These are phyloP conservation scores for Dendrobium nobile DNA, from an alignment of 106 monocot species.

Conservation along the genomic window DNA sequence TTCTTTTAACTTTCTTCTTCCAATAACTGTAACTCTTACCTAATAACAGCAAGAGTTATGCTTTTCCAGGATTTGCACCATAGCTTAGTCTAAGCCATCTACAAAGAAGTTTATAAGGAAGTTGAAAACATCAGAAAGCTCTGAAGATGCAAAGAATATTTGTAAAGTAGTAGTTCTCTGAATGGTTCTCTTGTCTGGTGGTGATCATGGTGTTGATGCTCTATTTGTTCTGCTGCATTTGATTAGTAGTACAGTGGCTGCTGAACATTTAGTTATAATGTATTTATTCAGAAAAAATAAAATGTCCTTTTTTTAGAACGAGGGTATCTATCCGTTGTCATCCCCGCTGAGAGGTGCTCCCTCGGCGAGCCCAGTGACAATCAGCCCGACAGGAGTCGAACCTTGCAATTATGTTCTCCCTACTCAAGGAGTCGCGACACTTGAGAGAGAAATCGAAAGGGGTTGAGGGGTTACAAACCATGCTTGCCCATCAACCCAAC, in stretches of 20 bases:
- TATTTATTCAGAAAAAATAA: neutral
- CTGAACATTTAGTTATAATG: neutral
- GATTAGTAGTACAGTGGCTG: neutral
- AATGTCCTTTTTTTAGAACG: no score
- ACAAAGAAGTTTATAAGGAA: neutral
- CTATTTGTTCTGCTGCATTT: neutral
- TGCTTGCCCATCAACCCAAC: no score
- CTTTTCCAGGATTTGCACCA: slow-evolving; percentile 45
- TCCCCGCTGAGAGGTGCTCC: no score
- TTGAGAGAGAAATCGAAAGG: no score
- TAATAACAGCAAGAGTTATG: slow-evolving; percentile 39
- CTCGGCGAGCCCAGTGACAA: no score
- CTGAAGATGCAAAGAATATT: neutral
- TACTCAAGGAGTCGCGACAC: no score
- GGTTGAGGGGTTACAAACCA: no score
- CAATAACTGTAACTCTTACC: neutral
- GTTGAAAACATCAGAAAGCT: neutral
- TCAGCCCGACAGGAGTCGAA: no score
- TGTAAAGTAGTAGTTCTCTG: neutral
- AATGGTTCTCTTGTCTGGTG: neutral
- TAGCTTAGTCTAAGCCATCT: slow-evolving; percentile 14
- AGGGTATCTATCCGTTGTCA: no score
- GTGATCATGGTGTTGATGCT: neutral
- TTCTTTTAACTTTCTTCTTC: neutral
- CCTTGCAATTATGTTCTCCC: no score